Conservation (phyloP, 495 filamentous ascomycete genomes). For the Achaetomiella virescens region DNA sequence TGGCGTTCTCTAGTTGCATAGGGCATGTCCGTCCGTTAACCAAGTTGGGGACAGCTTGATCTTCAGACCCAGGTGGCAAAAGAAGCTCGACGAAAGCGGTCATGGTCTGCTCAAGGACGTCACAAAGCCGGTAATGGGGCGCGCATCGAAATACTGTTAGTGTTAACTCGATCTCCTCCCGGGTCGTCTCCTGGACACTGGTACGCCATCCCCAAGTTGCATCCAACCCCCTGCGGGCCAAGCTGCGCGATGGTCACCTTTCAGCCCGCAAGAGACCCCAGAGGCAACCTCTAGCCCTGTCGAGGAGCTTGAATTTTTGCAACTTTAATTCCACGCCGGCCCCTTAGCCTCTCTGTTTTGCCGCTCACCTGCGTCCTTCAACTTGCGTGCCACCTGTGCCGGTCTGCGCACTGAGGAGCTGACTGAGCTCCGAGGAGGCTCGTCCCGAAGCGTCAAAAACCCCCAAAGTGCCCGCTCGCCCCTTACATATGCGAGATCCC, state of each 20-base stretch:
- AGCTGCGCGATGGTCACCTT: background rate
- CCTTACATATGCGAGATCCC: conserved; percentile 16
- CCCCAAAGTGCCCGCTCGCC: background rate
- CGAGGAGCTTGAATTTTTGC: background rate
- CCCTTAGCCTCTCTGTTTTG: background rate
- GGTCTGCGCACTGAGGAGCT: background rate
- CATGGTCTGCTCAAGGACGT: background rate
- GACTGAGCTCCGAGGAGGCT: background rate
- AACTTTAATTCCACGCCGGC: conserved; percentile 5
- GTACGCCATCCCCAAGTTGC: background rate
- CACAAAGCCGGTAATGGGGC: background rate
- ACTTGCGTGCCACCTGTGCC: no score
- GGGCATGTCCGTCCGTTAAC: background rate
- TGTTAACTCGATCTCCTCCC: background rate
- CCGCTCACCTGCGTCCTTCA: background rate
- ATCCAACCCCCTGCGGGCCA: background rate
- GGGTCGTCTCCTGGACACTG: background rate
- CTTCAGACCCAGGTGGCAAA: background rate
- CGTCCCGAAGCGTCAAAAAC: background rate
- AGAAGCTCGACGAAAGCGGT: background rate
- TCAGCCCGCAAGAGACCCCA: conserved; percentile 1
- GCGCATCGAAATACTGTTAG: background rate
- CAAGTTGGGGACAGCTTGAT: background rate
- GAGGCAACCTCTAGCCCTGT: conserved; percentile 2
- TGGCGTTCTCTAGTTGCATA: conserved; percentile 15